phyloP scores from a whole-genome alignment of 257 asterid genomes.

The Jaltomata sinuosa region DNA sequence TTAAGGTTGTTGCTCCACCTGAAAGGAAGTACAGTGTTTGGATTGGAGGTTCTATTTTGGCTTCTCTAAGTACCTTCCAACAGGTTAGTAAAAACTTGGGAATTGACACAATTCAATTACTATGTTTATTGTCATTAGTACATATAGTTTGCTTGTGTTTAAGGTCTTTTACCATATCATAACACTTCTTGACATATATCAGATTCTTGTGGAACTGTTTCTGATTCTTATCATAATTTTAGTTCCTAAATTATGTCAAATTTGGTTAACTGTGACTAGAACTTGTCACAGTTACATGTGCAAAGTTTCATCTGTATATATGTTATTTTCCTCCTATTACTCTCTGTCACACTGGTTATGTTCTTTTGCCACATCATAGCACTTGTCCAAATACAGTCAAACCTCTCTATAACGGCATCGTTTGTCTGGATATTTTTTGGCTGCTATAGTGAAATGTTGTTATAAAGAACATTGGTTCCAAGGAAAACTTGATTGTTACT shows the following conservation, averaged over 20 bases:
- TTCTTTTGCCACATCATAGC: background rate
- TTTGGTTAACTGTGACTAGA: background rate
- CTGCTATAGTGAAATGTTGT: too few relatives aligned
- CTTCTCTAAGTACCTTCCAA: slow-evolving; percentile 37
- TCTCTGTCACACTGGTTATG: background rate
- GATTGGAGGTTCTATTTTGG: slow-evolving; percentile 40
- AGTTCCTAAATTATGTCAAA: background rate
- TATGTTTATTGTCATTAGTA: background rate
- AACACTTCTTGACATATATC: background rate
- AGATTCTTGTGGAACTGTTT: background rate
- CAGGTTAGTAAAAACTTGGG: slow-evolving; percentile 11
- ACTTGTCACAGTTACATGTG: background rate
- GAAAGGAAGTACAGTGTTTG: slow-evolving; percentile 41
- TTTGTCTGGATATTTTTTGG: too few relatives aligned
- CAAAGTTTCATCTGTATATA: background rate
- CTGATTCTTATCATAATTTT: too few relatives aligned
- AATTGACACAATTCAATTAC: background rate
- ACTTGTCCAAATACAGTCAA: too few relatives aligned
- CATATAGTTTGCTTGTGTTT: background rate
- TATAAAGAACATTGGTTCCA: too few relatives aligned
- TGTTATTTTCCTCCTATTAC: background rate
- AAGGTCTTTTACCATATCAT: background rate
- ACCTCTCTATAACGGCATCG: too few relatives aligned
- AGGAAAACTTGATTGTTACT: too few relatives aligned
- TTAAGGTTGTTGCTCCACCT: slow-evolving; percentile 39